phyloP scores from a whole-genome alignment of 176 grass and related monocot genomes.

The Triticum timopheevii region DNA sequence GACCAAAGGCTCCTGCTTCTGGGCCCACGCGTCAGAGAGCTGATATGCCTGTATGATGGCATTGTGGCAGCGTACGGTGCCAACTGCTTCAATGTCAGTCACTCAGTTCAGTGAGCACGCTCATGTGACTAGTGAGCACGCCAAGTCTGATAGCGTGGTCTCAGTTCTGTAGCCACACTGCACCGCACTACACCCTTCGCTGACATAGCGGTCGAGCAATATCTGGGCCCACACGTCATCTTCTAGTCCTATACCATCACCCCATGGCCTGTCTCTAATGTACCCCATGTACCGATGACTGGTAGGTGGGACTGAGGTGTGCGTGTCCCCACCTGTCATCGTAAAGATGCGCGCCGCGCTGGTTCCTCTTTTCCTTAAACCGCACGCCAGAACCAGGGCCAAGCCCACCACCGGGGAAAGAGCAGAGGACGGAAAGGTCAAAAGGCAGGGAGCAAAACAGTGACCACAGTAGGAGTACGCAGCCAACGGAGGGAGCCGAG shows the following conservation, averaged over 20 bases:
- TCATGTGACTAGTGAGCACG: constrained; percentile 32
- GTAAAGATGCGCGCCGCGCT: background rate
- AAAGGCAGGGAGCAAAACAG: background rate
- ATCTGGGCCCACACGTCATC: background rate
- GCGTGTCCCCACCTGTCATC: background rate
- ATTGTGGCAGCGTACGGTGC: background rate
- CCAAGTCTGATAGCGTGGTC: background rate
- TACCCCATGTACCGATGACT: fast-evolving
- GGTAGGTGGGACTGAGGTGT: fast-evolving
- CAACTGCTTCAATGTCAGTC: constrained; percentile 14
- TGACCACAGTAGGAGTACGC: background rate
- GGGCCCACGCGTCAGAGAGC: background rate
- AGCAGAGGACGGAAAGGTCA: constrained; percentile 39
- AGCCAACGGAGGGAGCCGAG: background rate
- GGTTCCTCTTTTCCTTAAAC: constrained; percentile 46
- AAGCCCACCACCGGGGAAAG: constrained; percentile 20
- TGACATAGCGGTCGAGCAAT: background rate
- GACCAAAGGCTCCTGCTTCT: background rate
- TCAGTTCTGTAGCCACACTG: background rate
- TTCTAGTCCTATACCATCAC: background rate
- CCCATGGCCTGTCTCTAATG: too few species aligned
- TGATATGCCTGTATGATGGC: background rate
- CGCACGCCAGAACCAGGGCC: constrained; percentile 38
- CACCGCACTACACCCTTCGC: background rate
- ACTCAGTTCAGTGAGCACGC: background rate